These are phyloP conservation scores for Wickerhamiella occidentalis DNA, from an alignment of 805 yeast genomes.

Conservation along the genomic window DNA sequence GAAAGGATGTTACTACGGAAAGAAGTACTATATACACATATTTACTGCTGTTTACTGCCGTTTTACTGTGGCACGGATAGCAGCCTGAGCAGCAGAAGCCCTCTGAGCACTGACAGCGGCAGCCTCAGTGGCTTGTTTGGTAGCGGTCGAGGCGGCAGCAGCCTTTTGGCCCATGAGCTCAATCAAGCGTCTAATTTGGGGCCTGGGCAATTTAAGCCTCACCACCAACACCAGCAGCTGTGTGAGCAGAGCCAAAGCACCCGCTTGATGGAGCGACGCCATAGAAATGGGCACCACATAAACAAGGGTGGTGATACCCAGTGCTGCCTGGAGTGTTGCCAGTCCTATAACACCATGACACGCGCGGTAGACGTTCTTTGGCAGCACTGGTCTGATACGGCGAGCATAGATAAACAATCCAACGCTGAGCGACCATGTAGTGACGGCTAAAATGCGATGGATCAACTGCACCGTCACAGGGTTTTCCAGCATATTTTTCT, in stretches of 20 bases:
- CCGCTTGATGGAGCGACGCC: slow-evolving; percentile 96
- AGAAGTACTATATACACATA: slow-evolving; percentile 6
- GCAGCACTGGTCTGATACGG: slow-evolving; percentile 44
- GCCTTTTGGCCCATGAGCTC: slow-evolving; percentile 20
- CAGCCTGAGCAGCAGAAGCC: slow-evolving; percentile 5
- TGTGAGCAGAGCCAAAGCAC: slow-evolving; percentile 81
- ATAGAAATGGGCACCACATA: slow-evolving; percentile 85
- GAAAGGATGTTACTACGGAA: too few relatives aligned
- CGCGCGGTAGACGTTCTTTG: slow-evolving; percentile 28
- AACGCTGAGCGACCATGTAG: slow-evolving; percentile 62
- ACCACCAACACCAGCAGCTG: slow-evolving; percentile 53
- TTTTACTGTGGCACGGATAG: not conserved
- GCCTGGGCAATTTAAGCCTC: slow-evolving; percentile 47
- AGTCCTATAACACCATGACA: slow-evolving; percentile 63
- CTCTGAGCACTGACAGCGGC: slow-evolving; percentile 1
- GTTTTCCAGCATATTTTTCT: slow-evolving; percentile 90
- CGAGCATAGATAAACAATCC: slow-evolving; percentile 60
- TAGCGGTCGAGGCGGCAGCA: not conserved
- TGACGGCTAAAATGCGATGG: slow-evolving; percentile 73
- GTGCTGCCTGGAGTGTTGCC: slow-evolving; percentile 66
- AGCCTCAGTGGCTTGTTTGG: slow-evolving; percentile 1
- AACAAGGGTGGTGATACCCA: slow-evolving; percentile 77
- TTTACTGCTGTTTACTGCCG: too few relatives aligned
- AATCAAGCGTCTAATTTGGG: slow-evolving; percentile 19
- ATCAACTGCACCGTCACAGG: slow-evolving; percentile 91